Evolutionary conservation across 2,329 filamentous ascomycete genomes (phyloP), one percentile per base, ranked within the genome.

Genomic region (Penicillium sp.): DNA sequence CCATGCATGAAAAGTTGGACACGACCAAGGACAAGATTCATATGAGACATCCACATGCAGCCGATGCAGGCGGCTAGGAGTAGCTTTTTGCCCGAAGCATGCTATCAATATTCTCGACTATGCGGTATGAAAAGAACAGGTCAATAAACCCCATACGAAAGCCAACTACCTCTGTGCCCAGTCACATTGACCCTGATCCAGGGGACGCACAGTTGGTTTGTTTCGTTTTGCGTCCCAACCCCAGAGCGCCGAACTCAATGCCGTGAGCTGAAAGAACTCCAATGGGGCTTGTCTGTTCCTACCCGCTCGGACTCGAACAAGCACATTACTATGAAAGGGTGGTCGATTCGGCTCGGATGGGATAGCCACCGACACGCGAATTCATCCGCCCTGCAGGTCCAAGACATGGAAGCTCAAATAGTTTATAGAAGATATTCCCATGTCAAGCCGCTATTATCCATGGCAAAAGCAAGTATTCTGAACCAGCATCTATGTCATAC

Each of bases 1-100:
- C 38, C 6, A 26, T 56, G 2, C 57, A 59, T 7, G 52, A 62
- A 7, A 64, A 59, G 35, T 22, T 59, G 8, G 54, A 56, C 3
- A 46, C 32, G 3, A 47, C 45, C 2, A 55, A 51, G 24, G 22
- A 52, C 7, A 55, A 52, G 28, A 10, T 55, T 4, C 45, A 51
- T 28, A 10, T 11, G 13, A 42, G 18, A 2, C 44, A 23, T n/a
- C 11, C 34, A n/a, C 29, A 29, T 7, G 7, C 43, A 11, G 36
- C 3, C 9, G 14, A 18, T 34, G 14, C 31, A 4, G 31, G 31
- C 11, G 16, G 16, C 31, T 18, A 18, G 7, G 7, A 5, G 8
- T 9, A 4, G 14, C 14, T 20, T 11, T 34, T 0, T 10, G 18
- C 11, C 14, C 14, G 16, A 34, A 34, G 7, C 18, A 24, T 2